phyloP scores from a whole-genome alignment of 2,329 filamentous ascomycete genomes.

The Penicillium concentricum region DNA sequence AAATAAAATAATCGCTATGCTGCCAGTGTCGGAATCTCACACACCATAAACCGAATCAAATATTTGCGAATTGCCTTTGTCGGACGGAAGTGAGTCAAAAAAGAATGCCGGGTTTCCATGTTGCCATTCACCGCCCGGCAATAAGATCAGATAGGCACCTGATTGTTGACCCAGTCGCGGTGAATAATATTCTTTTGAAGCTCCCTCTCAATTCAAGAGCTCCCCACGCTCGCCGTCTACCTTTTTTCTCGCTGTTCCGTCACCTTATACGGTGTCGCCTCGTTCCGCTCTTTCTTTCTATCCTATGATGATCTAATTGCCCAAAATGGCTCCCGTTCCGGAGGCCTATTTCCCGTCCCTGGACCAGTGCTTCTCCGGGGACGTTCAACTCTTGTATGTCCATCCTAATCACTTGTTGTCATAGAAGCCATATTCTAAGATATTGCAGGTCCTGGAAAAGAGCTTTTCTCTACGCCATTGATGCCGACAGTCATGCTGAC shows the following conservation, averaged over 20 bases:
- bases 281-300: constrained; percentile 12
- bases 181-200: constrained; percentile 33
- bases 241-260: constrained; percentile 7
- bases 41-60: background rate
- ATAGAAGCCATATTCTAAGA: constrained; percentile 22
- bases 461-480: constrained; percentile 54
- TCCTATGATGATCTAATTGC: constrained; percentile 44
- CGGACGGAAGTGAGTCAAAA: constrained; percentile 15
- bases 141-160: constrained; percentile 39
- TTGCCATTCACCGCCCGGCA: constrained; percentile 29
- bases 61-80: background rate
- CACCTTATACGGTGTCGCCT: constrained; percentile 5
- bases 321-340: constrained; percentile 66
- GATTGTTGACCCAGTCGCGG: constrained; percentile 38
- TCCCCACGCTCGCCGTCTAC: constrained; percentile 12
- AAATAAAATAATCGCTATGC: background rate
- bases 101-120: constrained; percentile 13
- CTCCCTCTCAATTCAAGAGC: constrained; percentile 25
- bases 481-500: constrained; percentile 45
- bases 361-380: constrained; percentile 79
- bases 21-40: background rate
- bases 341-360: constrained; percentile 81
- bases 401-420: background rate
- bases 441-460: constrained; percentile 58
- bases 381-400: constrained; percentile 72